Conservation (phyloP, 129 eudicot genomes). For the sunflower (Helianthus annuus) region DNA sequence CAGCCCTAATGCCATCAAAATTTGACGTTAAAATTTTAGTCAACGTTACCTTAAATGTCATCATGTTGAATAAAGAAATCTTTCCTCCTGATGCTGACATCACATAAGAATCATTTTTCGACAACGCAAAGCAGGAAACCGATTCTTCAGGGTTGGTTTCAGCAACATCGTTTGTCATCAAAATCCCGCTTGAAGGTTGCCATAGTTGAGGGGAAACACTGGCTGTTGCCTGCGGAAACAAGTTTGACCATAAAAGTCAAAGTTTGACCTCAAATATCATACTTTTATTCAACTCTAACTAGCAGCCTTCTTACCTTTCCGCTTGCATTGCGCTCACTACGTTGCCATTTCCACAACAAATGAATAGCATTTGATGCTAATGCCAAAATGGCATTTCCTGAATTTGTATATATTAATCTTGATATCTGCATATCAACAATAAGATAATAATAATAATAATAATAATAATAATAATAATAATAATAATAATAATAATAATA, state of each 20-base stretch:
- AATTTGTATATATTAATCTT: conserved; percentile 50
- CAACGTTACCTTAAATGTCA: conserved; percentile 54
- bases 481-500: too few species aligned
- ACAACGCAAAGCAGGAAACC: conserved; percentile 53
- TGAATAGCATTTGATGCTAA: conserved; percentile 59
- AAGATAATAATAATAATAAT: neutral
- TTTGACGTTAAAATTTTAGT: neutral
- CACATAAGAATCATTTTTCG: conserved; percentile 66
- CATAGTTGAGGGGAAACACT: conserved; percentile 48
- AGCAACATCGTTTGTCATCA: conserved; percentile 46
- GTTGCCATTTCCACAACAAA: conserved; percentile 64
- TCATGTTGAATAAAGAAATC: conserved; percentile 53
- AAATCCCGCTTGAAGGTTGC: conserved; percentile 52
- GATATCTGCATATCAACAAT: conserved; percentile 43
- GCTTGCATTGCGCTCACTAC: conserved; percentile 29
- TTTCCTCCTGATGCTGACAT: conserved; percentile 60
- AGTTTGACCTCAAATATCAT: neutral
- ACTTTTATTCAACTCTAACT: neutral
- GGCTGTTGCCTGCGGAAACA: conserved; percentile 45
- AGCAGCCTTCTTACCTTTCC: conserved; percentile 38
- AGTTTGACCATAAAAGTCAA: neutral
- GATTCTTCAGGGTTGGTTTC: conserved; percentile 28
- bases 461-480: neutral
- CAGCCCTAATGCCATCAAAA: neutral
- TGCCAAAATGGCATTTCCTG: conserved; percentile 57